Percentiles rank a stretch among this genome's conserved stretches.
Evolutionary conservation across 768 basidiomycete species (phyloP).

Genomic region (Tricholomella constricta): DNA sequence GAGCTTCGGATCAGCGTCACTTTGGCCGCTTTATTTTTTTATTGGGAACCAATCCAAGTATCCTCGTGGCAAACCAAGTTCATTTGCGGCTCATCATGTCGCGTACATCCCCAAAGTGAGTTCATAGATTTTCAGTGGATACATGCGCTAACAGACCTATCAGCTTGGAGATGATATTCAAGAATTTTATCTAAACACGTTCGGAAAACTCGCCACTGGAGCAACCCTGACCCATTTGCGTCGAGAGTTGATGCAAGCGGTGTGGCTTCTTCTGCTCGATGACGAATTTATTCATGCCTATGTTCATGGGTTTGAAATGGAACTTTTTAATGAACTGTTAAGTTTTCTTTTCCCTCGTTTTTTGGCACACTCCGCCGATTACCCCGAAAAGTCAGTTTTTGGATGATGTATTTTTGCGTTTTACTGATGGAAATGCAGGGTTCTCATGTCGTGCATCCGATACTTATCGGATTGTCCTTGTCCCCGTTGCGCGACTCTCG

Average conservation of each 20-base stretch:
- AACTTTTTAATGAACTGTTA: conserved; percentile 2
- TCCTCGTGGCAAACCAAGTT: conserved; percentile 25
- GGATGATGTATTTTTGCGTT: neutral
- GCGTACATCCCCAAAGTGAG: conserved; percentile 41
- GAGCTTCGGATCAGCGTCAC: conserved; percentile 32
- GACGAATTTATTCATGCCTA: conserved; percentile 11
- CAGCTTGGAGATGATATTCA: conserved; percentile 34
- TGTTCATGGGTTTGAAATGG: conserved; percentile 6
- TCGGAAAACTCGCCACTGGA: conserved; percentile 9
- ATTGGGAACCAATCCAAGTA: conserved; percentile 44
- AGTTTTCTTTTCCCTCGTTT: conserved; percentile 1
- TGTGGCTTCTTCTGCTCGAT: conserved; percentile 14
- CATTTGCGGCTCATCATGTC: conserved; percentile 36
- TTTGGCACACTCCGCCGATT: conserved; percentile 4
- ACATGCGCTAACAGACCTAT: neutral
- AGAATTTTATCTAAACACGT: conserved; percentile 19
- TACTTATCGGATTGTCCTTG: conserved; percentile 27
- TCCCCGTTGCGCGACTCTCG: conserved; percentile 28
- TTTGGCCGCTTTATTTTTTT: conserved; percentile 44
- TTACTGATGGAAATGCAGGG: conserved; percentile 14
- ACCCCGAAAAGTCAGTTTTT: conserved; percentile 12
- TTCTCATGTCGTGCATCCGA: conserved; percentile 22
- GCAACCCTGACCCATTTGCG: conserved; percentile 18
- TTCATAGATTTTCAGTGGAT: neutral
- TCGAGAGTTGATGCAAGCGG: conserved; percentile 8